Evolutionary conservation across 169 alveolate genomes (phyloP).

Genomic region (Pseudocohnilembus persalinus): DNA sequence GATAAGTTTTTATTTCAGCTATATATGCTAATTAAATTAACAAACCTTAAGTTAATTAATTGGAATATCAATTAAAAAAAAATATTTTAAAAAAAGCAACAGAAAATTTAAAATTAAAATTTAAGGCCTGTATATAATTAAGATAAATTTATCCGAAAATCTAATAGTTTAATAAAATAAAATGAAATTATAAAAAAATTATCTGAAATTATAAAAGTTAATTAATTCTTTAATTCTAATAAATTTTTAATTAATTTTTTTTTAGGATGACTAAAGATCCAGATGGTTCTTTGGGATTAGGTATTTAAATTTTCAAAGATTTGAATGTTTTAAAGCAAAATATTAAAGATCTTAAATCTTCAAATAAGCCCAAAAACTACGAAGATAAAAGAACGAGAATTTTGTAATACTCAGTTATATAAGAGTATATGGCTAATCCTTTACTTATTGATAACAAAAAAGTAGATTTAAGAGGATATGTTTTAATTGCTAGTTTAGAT

Average conservation of each 20-base stretch:
- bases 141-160: too few relatives aligned
- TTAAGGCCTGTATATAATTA: too few relatives aligned
- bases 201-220: too few relatives aligned
- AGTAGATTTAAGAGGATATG: constrained; percentile 92
- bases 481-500: constrained; percentile 75
- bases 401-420: constrained; percentile 54
- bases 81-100: too few relatives aligned
- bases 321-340: background rate
- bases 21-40: too few relatives aligned
- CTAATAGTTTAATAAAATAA: too few relatives aligned
- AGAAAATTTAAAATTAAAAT: too few relatives aligned
- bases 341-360: background rate
- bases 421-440: constrained; percentile 90
- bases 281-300: background rate
- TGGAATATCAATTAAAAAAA: too few relatives aligned
- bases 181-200: too few relatives aligned
- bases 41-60: too few relatives aligned
- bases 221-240: background rate
- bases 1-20: too few relatives aligned
- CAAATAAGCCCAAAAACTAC: background rate
- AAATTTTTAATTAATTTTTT: background rate
- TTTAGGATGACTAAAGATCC: constrained; percentile 6
- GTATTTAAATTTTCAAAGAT: background rate
- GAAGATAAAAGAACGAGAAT: background rate
- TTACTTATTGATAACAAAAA: constrained; percentile 87